These are phyloP conservation scores for Irpex lacteus DNA, from an alignment of 1,284 basidiomycete species.

Conservation along the genomic window DNA sequence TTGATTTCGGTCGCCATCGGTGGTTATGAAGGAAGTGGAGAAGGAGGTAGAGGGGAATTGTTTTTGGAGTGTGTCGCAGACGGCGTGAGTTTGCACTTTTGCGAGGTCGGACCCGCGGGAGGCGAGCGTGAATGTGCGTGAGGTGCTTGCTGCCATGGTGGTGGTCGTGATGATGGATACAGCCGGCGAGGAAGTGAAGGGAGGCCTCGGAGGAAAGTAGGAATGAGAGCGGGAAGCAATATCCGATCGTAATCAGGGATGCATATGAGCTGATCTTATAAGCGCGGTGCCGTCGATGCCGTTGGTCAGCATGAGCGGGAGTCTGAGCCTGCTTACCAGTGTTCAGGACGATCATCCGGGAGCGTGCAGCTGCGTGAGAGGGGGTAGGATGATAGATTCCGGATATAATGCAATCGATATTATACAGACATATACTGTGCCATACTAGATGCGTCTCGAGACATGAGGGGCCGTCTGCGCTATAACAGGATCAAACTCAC, in stretches of 20 bases:
- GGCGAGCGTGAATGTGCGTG: constrained; percentile 61
- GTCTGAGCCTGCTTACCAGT: too few species aligned
- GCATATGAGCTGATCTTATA: too few species aligned
- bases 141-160: constrained; percentile 11
- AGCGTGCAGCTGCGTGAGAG: neutral
- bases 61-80: constrained; percentile 55
- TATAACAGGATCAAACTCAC: constrained; percentile 30
- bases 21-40: constrained; percentile 82
- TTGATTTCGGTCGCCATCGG: constrained; percentile 91
- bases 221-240: too few species aligned
- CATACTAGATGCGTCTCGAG: constrained; percentile 44
- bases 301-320: too few species aligned
- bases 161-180: neutral
- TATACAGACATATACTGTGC: constrained; percentile 69
- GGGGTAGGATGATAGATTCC: neutral
- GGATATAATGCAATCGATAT: neutral
- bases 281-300: too few species aligned
- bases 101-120: constrained; percentile 87
- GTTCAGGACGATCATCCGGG: too few species aligned
- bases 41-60: constrained; percentile 50
- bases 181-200: too few species aligned
- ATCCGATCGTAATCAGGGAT: too few species aligned
- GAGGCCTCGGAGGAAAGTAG: too few species aligned
- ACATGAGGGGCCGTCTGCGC: neutral
- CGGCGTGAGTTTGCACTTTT: constrained; percentile 81